Conservation (phyloP, 306 rosid genomes). For the Corylus avellana region DNA sequence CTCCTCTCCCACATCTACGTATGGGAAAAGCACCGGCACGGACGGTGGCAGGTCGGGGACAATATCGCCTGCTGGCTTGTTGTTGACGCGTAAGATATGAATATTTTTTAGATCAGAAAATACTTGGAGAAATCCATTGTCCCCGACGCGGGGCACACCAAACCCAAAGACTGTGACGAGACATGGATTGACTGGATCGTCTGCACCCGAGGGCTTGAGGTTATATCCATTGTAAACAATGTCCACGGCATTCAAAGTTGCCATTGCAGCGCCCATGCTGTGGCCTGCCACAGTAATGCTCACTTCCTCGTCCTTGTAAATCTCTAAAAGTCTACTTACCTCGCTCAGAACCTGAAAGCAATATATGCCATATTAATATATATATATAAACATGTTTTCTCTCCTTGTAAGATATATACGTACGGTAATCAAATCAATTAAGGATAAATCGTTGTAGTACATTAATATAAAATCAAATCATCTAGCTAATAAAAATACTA, state of each 20-base stretch:
- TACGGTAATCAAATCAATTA: too few species aligned
- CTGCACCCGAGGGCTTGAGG: not conserved
- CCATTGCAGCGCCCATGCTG: slow-evolving; percentile 80
- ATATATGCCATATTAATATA: too few species aligned
- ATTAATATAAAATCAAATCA: too few species aligned
- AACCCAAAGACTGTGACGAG: slow-evolving; percentile 60
- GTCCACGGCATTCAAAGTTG: slow-evolving; percentile 65
- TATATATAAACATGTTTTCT: too few species aligned
- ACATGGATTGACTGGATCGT: slow-evolving; percentile 19
- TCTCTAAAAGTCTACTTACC: slow-evolving; percentile 50
- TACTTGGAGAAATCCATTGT: slow-evolving; percentile 32
- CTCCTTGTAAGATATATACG: too few species aligned
- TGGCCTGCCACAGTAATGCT: slow-evolving; percentile 69
- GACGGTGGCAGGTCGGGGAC: slow-evolving; percentile 35
- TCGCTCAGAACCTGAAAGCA: slow-evolving; percentile 53
- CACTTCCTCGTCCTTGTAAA: slow-evolving; percentile 56
- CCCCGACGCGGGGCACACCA: slow-evolving; percentile 65
- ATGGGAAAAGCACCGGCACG: slow-evolving; percentile 22
- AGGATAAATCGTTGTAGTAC: too few species aligned
- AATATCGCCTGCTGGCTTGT: slow-evolving; percentile 47
- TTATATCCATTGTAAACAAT: slow-evolving; percentile 50
- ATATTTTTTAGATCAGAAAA: slow-evolving; percentile 34
- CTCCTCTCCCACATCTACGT: slow-evolving; percentile 59
- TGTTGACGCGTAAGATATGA: slow-evolving; percentile 41
- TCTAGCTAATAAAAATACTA: too few species aligned